phyloP scores from a whole-genome alignment of 1,139 yeast genomes.

The Taphrina deformans region DNA sequence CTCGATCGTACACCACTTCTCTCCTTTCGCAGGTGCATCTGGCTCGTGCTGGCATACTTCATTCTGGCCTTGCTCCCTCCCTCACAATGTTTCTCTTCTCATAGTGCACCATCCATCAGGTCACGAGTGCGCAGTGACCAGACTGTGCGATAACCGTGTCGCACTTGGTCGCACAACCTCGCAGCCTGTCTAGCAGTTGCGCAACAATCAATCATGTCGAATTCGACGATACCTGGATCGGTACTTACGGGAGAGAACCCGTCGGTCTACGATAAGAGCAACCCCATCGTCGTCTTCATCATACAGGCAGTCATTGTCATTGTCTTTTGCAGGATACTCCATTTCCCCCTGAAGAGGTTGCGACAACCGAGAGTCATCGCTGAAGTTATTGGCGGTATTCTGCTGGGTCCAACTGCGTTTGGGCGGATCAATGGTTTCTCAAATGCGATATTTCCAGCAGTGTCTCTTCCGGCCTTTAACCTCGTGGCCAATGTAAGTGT shows the following conservation, averaged over 20 bases:
- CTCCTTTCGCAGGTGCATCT: too few relatives aligned
- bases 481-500: constrained; percentile 56
- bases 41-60: too few relatives aligned
- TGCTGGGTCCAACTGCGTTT: constrained; percentile 62
- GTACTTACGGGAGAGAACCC: constrained; percentile 70
- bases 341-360: constrained; percentile 58
- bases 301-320: constrained; percentile 61
- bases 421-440: constrained; percentile 72
- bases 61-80: too few relatives aligned
- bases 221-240: constrained; percentile 9
- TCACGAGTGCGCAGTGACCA: too few relatives aligned
- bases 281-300: constrained; percentile 62
- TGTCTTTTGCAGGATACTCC: constrained; percentile 56
- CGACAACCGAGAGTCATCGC: constrained; percentile 53
- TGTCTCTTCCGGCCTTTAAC: constrained; percentile 62
- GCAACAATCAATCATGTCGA: neutral
- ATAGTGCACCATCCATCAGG: too few relatives aligned
- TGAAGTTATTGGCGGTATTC: constrained; percentile 60
- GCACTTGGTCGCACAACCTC: too few relatives aligned
- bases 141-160: too few relatives aligned
- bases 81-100: too few relatives aligned
- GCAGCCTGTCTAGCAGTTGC: too few relatives aligned
- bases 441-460: constrained; percentile 60
- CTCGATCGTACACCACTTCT: too few relatives aligned
- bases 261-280: constrained; percentile 55